Percentiles rank a stretch among this genome's conserved stretches.
phyloP scores from a whole-genome alignment of 2,329 filamentous ascomycete genomes.

The Ustulina deusta region DNA sequence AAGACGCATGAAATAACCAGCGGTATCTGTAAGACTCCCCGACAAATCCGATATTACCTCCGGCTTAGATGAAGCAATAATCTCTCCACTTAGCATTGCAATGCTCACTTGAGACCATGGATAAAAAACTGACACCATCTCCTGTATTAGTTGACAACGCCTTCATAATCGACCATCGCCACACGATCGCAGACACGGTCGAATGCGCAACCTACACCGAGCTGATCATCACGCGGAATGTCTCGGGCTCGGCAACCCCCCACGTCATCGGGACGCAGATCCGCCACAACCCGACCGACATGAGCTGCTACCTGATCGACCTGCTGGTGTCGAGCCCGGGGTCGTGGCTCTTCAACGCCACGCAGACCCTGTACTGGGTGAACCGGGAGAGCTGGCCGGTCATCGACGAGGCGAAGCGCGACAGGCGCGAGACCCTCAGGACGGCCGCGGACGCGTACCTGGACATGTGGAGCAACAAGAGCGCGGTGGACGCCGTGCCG shows the following conservation, averaged over 20 bases:
- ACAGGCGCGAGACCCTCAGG: slow-evolving; percentile 48
- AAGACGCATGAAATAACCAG: slow-evolving; percentile 45
- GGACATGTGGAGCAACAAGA: slow-evolving; percentile 53
- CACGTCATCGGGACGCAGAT: slow-evolving; percentile 54
- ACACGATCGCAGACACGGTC: slow-evolving; percentile 50
- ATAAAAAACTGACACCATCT: not conserved
- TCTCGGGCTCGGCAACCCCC: slow-evolving; percentile 35
- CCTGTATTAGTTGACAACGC: slow-evolving; percentile 40
- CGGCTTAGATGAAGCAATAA: not conserved
- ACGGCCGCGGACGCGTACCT: slow-evolving; percentile 54
- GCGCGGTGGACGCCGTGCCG: slow-evolving; percentile 48
- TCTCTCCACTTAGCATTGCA: not conserved
- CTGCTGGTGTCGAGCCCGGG: slow-evolving; percentile 50
- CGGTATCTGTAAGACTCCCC: slow-evolving; percentile 41
- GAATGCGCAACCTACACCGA: slow-evolving; percentile 50
- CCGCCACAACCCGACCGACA: slow-evolving; percentile 46
- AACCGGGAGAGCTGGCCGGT: slow-evolving; percentile 49
- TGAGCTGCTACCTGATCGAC: slow-evolving; percentile 50
- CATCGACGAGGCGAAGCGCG: slow-evolving; percentile 48
- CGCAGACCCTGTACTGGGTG: slow-evolving; percentile 52
- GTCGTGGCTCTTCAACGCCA: slow-evolving; percentile 55
- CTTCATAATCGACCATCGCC: slow-evolving; percentile 47
- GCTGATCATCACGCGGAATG: slow-evolving; percentile 46
- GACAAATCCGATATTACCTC: not conserved
- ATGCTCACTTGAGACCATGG: not conserved